Evolutionary conservation across 371 early-diverging fungal genomes (phyloP), one percentile per base, ranked within the genome.

Genomic region (Lichtheimia ornata): DNA sequence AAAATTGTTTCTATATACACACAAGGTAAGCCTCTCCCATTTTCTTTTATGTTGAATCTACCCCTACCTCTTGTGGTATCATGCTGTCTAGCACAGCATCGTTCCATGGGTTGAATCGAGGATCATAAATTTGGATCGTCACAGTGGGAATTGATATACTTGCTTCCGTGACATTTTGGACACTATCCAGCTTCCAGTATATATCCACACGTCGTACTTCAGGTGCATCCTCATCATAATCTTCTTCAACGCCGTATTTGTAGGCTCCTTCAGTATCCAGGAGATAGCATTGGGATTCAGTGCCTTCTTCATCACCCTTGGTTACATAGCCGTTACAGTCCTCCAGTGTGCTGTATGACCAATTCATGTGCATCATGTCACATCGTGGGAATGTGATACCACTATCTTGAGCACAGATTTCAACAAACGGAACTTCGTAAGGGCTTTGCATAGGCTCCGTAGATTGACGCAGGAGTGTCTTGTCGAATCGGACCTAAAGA

Each of bases 181-280:
- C n/a, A 35, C 44, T 53, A 51, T 75, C 73, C 15, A 73, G 58
- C 14, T 63, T 55, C 79, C 79, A 78, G 44, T 78, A 78, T 35
- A 78, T 61, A 41, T 78, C 79, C 2, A 78, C 41, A 49, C 79
- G 69, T 42, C 67, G 55, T 1, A 76, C 49, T 35, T 69, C 53
- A 24, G 62, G 41, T 24, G 62, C 18, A 11, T 58, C 59, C 13
- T 61, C 59, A 4, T 57, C 56, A 35, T 35, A 35, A 35, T 35
- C 35, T n/a, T 66, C 63, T 1, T 24, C 40, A 5, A 70, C 53
- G 13, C 71, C 65, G 57, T 69, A 74, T 25, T 49, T 58, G 14
- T 67, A 59, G 1, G 59, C 47, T 3, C 60, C 61, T 35, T 66
- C 66, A 4, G 73, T 35, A 20, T 67, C 62, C 62, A 73, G 73